Conservation (phyloP, 768 basidiomycete species). For the Amanita thiersii region DNA sequence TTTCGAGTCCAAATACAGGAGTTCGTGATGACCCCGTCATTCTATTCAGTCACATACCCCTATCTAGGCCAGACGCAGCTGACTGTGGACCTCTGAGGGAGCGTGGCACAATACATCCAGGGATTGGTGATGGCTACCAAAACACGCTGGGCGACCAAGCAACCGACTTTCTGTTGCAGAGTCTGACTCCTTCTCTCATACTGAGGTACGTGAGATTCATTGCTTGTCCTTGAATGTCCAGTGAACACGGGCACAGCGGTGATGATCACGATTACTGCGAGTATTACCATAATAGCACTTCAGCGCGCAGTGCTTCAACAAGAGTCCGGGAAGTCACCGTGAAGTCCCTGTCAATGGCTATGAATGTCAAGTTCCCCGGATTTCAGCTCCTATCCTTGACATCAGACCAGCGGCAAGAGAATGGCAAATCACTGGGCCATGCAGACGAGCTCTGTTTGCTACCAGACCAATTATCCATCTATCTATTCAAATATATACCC, state of each 20-base stretch:
- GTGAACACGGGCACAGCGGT: slow-evolving; percentile 40
- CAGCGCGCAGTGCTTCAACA: slow-evolving; percentile 13
- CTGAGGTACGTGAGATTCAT: slow-evolving; percentile 49
- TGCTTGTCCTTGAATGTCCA: neutral
- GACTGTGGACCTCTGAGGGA: slow-evolving; percentile 77
- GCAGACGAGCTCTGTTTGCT: slow-evolving; percentile 66
- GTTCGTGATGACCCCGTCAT: slow-evolving; percentile 40
- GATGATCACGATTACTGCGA: slow-evolving; percentile 97
- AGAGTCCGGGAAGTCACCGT: slow-evolving; percentile 71
- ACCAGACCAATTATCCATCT: slow-evolving; percentile 80
- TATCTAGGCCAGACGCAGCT: slow-evolving; percentile 60
- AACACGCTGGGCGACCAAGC: slow-evolving; percentile 69
- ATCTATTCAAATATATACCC: slow-evolving; percentile 65
- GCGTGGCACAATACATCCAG: slow-evolving; percentile 62
- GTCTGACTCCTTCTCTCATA: slow-evolving; percentile 56
- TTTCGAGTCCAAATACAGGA: neutral
- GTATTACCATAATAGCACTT: slow-evolving; percentile 38
- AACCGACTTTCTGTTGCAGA: slow-evolving; percentile 57
- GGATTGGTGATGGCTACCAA: slow-evolving; percentile 75
- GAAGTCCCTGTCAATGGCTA: slow-evolving; percentile 86
- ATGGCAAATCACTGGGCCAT: slow-evolving; percentile 19
- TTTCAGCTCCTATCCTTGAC: slow-evolving; percentile 81
- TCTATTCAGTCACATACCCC: slow-evolving; percentile 85
- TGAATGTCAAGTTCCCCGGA: slow-evolving; percentile 79
- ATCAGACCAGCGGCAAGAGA: slow-evolving; percentile 7